Evolutionary conservation across 2,329 filamentous ascomycete genomes (phyloP).

Genomic region (Beauveria scarabaeidicola): DNA sequence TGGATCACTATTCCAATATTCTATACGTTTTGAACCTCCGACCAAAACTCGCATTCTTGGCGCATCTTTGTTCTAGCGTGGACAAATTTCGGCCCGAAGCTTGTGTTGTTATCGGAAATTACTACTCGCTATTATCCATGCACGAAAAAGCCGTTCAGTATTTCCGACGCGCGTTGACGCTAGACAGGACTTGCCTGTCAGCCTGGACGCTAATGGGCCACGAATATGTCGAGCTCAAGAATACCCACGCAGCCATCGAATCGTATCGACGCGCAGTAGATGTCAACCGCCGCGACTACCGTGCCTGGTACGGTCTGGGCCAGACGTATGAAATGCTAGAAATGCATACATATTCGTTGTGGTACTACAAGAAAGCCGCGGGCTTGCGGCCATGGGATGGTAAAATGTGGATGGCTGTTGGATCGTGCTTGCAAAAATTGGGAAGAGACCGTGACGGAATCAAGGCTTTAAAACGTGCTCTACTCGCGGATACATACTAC

Average conservation of each 20-base stretch:
- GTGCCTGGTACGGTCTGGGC: slow-evolving; percentile 94
- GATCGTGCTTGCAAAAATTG: slow-evolving; percentile 85
- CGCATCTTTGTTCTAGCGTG: slow-evolving; percentile 80
- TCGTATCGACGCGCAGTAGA: slow-evolving; percentile 93
- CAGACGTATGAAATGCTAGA: slow-evolving; percentile 97
- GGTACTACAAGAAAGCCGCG: slow-evolving; percentile 95
- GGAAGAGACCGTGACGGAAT: slow-evolving; percentile 82
- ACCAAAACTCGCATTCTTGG: slow-evolving; percentile 85
- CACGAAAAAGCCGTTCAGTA: slow-evolving; percentile 98
- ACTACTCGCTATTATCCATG: slow-evolving; percentile 87
- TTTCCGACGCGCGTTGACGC: slow-evolving; percentile 82
- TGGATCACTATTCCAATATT: slow-evolving; percentile 96
- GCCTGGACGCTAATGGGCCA: slow-evolving; percentile 99
- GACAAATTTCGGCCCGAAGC: slow-evolving; percentile 97
- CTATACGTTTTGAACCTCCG: slow-evolving; percentile 85
- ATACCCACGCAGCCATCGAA: slow-evolving; percentile 95
- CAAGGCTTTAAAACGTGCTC: slow-evolving; percentile 84
- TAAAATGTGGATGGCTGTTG: slow-evolving; percentile 98
- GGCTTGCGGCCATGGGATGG: slow-evolving; percentile 91
- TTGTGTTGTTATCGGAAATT: slow-evolving; percentile 94
- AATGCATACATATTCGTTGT: slow-evolving; percentile 94
- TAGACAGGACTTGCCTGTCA: slow-evolving; percentile 84
- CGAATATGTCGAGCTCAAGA: slow-evolving; percentile 97
- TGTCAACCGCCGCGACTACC: slow-evolving; percentile 90
- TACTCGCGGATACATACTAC: slow-evolving; percentile 82